A percentile compares a stretch with the other conserved stretches of the same genome.
Evolutionary conservation across 2,329 filamentous ascomycete species (phyloP).

Genomic region (Paraphaeosphaeria minitans): DNA sequence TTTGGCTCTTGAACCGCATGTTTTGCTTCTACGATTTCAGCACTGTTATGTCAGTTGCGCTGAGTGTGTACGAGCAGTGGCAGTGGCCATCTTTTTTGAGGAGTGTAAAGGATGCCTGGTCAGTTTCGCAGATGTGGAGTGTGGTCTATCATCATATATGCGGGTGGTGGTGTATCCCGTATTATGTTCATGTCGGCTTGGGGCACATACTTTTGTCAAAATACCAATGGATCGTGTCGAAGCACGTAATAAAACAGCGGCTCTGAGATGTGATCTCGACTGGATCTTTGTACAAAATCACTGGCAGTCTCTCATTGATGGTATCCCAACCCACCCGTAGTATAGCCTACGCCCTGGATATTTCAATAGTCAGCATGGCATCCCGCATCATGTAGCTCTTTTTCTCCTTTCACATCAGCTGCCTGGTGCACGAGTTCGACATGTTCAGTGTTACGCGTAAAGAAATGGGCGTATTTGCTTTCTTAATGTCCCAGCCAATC

Average conservation of each 20-base stretch:
- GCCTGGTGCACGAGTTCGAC: conserved; percentile 8
- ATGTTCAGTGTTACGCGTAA: conserved; percentile 14
- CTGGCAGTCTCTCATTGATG: conserved; percentile 11
- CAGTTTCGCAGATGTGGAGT: conserved; percentile 12
- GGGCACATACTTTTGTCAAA: too few species aligned
- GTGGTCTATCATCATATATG: conserved; percentile 15
- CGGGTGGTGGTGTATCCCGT: conserved; percentile 1
- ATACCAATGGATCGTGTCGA: too few species aligned
- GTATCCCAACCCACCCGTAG: conserved; percentile 11
- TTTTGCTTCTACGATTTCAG: conserved; percentile 7
- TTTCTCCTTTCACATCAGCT: conserved; percentile 11
- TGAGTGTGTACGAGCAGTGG: conserved; percentile 12
- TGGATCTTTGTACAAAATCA: too few species aligned
- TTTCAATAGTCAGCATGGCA: conserved; percentile 4
- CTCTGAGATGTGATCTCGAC: too few species aligned
- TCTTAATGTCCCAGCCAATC: conserved; percentile 11
- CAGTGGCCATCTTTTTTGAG: conserved; percentile 13
- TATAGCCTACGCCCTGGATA: conserved; percentile 1
- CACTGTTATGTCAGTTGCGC: conserved; percentile 6
- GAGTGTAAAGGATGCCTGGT: conserved; percentile 7
- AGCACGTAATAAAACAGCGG: too few species aligned
- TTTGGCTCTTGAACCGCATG: conserved; percentile 9
- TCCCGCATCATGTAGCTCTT: neutral
- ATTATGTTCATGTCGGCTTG: too few species aligned
- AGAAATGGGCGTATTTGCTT: conserved; percentile 9